Base-by-base conservation (phyloP, 106 monocot genomes). In the Platanthera zijinensis region DNA sequence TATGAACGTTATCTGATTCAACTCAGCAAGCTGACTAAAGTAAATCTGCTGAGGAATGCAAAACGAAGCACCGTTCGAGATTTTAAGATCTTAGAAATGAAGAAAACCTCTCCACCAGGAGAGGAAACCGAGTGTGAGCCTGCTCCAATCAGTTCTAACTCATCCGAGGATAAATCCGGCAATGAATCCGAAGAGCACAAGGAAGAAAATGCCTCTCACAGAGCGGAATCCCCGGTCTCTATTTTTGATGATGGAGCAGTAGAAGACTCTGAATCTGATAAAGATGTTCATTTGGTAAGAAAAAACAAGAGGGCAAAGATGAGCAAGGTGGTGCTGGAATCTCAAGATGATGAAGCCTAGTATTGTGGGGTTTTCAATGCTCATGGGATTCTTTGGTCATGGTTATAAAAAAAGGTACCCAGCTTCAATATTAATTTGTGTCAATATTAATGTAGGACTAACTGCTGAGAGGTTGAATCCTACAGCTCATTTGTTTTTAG, bases 1-100 rank as follows among this genome's bases (percentile, higher is more conserved):
- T 97, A 92, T 61, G 97, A 97, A 79, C 89, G 83, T 54, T 93
- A 94, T 80, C 85, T 97, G 0, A 97, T 97, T 50, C 86, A 87
- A 76, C 85, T 97, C 15, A 86, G 91, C 80, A 97, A 92, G 70
- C 71, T 88, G 12, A 88, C 89, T 6, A 90, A 90, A 71, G 85
- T 97, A 17, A 97, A 97, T 75, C 71, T 94, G 45, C 75, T 97
- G 82, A 85, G 97, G 81, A 83, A 94, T 72, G 97, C 97, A 48
- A 97, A 97, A 72, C 90, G 89, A 57, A 97, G 94, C 79, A 89
- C 88, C 69, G 86, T 91, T 45, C 88, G 94, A 62, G 94, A 97
- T 82, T 97, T 97, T 54, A 89, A 86, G 83, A 97, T 94, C 52
- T 57, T 87, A 22, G 87, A 83, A 22, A 13, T 78, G 0, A 85